Conservation (phyloP, 2,329 filamentous ascomycete species). For the Anisogramma anomala region DNA sequence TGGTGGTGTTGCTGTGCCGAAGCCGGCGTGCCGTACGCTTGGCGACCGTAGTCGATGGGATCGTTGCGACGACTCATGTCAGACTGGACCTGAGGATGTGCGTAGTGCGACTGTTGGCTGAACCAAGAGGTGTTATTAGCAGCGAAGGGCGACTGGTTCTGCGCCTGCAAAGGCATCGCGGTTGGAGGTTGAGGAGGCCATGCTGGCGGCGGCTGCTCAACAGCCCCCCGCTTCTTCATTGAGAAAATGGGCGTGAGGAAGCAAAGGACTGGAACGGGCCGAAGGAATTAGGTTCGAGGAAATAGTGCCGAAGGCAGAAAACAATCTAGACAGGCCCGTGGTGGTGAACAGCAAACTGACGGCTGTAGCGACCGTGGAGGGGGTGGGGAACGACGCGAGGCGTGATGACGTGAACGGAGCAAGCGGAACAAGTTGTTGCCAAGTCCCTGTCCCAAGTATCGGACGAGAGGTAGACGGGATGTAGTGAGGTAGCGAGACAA, state of each 20-base stretch:
- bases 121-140: slow-evolving; percentile 26
- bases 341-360: not conserved
- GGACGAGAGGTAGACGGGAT: slow-evolving; percentile 1
- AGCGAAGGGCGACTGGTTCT: slow-evolving; percentile 22
- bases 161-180: slow-evolving; percentile 20
- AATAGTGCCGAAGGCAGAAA: slow-evolving; percentile 6
- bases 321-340: slow-evolving; percentile 4
- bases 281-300: not conserved
- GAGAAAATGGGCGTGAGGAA: slow-evolving; percentile 6
- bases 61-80: slow-evolving; percentile 18
- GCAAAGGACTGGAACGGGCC: not conserved
- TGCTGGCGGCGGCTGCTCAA: slow-evolving; percentile 18
- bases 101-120: slow-evolving; percentile 37
- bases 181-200: slow-evolving; percentile 21
- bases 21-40: slow-evolving; percentile 5
- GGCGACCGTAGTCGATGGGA: slow-evolving; percentile 17
- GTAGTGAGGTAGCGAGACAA: slow-evolving; percentile 9
- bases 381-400: slow-evolving; percentile 8
- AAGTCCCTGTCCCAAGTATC: slow-evolving; percentile 6
- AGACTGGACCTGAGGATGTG: slow-evolving; percentile 20
- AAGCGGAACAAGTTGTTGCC: not conserved
- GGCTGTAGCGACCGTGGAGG: slow-evolving; percentile 1
- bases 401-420: slow-evolving; percentile 13
- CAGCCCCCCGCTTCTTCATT: slow-evolving; percentile 18
- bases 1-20: slow-evolving; percentile 18